Evolutionary conservation across 164 flowering plant genomes (phyloP).

Genomic region (Pachysandra terminalis): DNA sequence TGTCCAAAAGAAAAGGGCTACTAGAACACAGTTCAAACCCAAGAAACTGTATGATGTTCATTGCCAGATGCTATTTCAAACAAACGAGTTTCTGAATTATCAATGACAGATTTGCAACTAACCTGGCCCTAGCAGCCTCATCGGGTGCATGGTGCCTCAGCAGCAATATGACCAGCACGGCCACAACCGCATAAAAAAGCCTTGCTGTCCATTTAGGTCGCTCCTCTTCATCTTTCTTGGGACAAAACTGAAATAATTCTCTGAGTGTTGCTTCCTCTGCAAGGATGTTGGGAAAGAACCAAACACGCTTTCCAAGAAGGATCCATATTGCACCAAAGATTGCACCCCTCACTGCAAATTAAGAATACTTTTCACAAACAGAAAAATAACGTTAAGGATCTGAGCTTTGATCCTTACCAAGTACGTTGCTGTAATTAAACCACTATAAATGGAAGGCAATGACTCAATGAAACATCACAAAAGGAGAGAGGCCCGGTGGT

Average conservation of each 20-base stretch:
- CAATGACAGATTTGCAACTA: constrained; percentile 12
- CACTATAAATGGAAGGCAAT: too few relatives aligned
- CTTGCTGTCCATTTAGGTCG: constrained; percentile 92
- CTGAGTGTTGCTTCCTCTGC: constrained; percentile 95
- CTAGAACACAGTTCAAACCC: background rate
- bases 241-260: constrained; percentile 94
- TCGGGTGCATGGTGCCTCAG: constrained; percentile 96
- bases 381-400: background rate
- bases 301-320: constrained; percentile 77
- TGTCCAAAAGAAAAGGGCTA: background rate
- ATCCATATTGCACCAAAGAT: constrained; percentile 78
- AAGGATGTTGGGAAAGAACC: constrained; percentile 97
- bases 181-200: constrained; percentile 62
- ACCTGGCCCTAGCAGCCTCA: constrained; percentile 99
- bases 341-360: constrained; percentile 68
- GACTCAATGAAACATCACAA: background rate
- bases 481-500: background rate
- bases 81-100: background rate
- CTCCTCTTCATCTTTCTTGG: constrained; percentile 93
- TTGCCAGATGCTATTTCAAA: background rate
- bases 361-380: constrained; percentile 1
- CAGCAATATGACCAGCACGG: constrained; percentile 59
- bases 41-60: background rate
- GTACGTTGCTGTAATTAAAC: background rate
- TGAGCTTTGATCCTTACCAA: too few relatives aligned